Percentiles rank a stretch among this genome's conserved stretches.
Conservation (phyloP, 768 basidiomycete species). For the Russula emetica region DNA sequence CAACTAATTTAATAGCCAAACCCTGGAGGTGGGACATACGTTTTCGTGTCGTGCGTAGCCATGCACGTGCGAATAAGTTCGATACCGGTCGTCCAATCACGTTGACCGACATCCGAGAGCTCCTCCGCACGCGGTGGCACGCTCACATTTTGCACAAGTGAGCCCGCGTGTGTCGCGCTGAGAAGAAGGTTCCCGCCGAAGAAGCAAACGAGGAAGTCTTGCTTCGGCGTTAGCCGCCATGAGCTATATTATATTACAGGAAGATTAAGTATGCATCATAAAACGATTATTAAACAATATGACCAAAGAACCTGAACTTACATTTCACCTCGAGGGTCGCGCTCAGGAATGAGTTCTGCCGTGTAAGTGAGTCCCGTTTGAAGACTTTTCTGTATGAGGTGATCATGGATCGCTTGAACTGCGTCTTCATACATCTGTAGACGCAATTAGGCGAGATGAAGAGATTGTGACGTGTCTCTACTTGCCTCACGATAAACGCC, state of each 20-base stretch:
- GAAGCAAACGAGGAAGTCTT: conserved; percentile 96
- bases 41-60: conserved; percentile 76
- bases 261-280: not conserved
- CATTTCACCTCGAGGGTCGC: conserved; percentile 33
- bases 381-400: conserved; percentile 64
- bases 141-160: conserved; percentile 50
- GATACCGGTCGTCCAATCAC: conserved; percentile 79
- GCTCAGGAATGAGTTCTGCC: conserved; percentile 70
- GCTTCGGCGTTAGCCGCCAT: conserved; percentile 80
- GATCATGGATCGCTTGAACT: conserved; percentile 73
- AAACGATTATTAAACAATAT: not conserved
- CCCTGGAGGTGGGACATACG: conserved; percentile 45
- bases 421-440: conserved; percentile 85
- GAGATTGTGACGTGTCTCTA: conserved; percentile 6
- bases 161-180: conserved; percentile 70
- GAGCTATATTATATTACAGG: conserved; percentile 38
- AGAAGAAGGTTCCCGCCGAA: conserved; percentile 88
- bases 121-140: conserved; percentile 63
- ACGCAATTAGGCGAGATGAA: not conserved
- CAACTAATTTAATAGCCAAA: not conserved
- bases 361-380: conserved; percentile 67
- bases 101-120: conserved; percentile 54
- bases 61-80: conserved; percentile 87
- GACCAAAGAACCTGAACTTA: conserved; percentile 30
- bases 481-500: conserved; percentile 68